These are phyloP conservation scores for Ustilago sp. DNA, from an alignment of 1,284 basidiomycete species.

Conservation along the genomic window DNA sequence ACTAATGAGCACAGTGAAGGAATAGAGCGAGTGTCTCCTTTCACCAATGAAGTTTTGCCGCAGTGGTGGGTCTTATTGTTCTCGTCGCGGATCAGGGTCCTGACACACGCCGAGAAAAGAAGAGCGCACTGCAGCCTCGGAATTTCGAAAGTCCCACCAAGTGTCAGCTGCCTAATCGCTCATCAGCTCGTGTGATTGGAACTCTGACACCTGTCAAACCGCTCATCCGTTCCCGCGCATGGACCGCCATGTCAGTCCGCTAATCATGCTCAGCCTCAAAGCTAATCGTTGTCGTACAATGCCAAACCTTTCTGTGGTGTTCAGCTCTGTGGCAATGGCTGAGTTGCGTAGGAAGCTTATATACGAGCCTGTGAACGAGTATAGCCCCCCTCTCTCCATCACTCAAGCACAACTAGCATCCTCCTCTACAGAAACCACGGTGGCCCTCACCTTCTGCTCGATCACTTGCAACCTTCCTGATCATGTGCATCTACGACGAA, in stretches of 20 bases:
- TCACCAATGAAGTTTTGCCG: background rate
- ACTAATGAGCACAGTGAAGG: background rate
- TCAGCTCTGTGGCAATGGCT: too few relatives aligned
- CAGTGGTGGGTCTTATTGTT: background rate
- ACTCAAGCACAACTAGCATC: background rate
- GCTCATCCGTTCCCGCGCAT: slow-evolving; percentile 19
- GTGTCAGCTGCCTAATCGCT: slow-evolving; percentile 33
- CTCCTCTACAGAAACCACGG: background rate
- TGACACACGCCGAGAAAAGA: slow-evolving; percentile 15
- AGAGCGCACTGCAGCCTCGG: background rate
- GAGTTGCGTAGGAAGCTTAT: slow-evolving; percentile 5
- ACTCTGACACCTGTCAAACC: slow-evolving; percentile 31
- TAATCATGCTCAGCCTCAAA: slow-evolving; percentile 15
- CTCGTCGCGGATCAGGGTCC: slow-evolving; percentile 19
- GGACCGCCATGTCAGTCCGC: slow-evolving; percentile 14
- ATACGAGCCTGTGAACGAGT: slow-evolving; percentile 9
- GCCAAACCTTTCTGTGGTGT: background rate
- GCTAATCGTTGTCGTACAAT: background rate
- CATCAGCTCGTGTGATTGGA: slow-evolving; percentile 15
- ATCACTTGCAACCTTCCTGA: background rate
- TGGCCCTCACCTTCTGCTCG: background rate
- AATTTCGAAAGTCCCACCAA: background rate
- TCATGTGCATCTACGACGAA: slow-evolving; percentile 35
- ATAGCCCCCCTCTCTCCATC: background rate
- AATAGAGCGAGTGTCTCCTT: background rate